Base-by-base conservation (phyloP, 768 basidiomycete genomes). In the Suillus clintonianus region DNA sequence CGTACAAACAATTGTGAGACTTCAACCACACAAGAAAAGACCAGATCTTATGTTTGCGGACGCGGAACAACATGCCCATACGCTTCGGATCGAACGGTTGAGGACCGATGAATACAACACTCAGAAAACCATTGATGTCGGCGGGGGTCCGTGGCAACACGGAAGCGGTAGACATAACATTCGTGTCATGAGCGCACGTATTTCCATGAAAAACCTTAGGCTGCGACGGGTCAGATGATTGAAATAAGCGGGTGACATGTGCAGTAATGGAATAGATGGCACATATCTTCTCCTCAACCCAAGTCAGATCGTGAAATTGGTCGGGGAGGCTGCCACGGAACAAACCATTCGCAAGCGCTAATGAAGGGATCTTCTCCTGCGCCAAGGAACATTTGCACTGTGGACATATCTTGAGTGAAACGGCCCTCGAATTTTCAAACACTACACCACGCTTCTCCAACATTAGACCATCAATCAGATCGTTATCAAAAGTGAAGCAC, bases 161-260 rank as follows among this genome's bases (percentile, higher is more conserved):
- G 37, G 53, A 30, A 2, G 69, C 71, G 14, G 74, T 75, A 10
- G 75, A 73, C 15, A 72, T 39, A 15, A 76, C 54, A 65, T 78
- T 77, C 65, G 69, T 70, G 15, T 76, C 67, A 69, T 77, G 73
- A n/a, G 75, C 70, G 66, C 76, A 77, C 1, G 74, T 77, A 54
- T 77, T 77, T 8, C 76, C 76, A 68, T 74, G 69, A 50, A 76
- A 68, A 1, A 76, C 69, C 19, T 45, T 60, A 3, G 76, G 71
- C 34, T 69, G 62, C 1, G 19, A 36, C 27, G 69, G 57, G 59
- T 76, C 66, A 1, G 62, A 67, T 5, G 72, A 74, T n/a, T 69
- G 47, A 64, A 71, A 72, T 10, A 77, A 30, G 11, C 71, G 54
- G 19, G 69, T 70, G 2, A 76, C 57, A 67, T 74, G 65, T 1